Conservation (phyloP, 139 green algal species). For the Zygnema circumcarinatum region DNA sequence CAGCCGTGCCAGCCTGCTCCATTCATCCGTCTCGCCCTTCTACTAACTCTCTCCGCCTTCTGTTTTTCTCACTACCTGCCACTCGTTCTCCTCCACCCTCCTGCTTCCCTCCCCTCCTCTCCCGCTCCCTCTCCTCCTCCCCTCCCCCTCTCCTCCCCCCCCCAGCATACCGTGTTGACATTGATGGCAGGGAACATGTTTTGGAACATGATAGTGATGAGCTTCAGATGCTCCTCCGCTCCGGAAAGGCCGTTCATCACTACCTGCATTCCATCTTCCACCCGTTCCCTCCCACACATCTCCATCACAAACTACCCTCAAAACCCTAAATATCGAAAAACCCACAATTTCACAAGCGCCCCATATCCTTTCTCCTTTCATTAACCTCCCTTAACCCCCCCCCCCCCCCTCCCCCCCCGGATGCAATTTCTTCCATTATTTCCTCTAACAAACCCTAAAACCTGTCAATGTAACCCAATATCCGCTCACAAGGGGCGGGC, state of each 20-base stretch:
- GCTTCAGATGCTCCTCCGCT: conserved; percentile 77
- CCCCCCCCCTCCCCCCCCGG: background rate
- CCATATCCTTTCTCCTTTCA: background rate
- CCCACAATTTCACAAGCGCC: background rate
- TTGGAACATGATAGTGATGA: conserved; percentile 83
- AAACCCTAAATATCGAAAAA: background rate
- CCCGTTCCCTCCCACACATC: background rate
- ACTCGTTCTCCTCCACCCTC: no score
- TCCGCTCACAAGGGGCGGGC: conserved; percentile 40
- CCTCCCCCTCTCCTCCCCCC: no score
- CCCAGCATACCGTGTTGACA: conserved; percentile 71
- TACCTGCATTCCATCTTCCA: conserved; percentile 75
- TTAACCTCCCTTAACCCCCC: no score
- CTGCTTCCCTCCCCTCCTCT: no score
- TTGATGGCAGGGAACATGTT: conserved; percentile 97
- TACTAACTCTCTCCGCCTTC: no score
- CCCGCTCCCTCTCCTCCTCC: no score
- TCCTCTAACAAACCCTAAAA: no score
- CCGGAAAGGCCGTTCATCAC: conserved; percentile 91
- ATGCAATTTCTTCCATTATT: no score
- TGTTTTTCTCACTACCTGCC: no score
- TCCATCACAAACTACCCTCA: conserved; percentile 13
- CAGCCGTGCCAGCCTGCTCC: no score
- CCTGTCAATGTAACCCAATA: no score
- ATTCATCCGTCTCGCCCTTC: no score